Percentiles rank a stretch among this genome's conserved stretches.
Evolutionary conservation across 2,329 filamentous ascomycete species (phyloP).

Genomic region (Xylaria digitata): DNA sequence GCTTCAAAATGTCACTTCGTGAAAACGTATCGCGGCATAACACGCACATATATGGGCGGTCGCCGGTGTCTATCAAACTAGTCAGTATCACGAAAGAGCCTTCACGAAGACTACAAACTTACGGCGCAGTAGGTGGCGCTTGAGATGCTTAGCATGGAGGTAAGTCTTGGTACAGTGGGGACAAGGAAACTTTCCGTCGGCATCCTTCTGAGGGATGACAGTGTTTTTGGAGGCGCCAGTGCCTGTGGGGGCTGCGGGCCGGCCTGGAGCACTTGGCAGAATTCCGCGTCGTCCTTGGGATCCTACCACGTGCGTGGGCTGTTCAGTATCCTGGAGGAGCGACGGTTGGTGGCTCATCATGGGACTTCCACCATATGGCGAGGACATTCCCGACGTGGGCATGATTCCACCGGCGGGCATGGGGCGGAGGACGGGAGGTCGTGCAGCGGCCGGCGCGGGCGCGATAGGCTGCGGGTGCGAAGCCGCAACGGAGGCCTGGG

Average conservation of each 20-base stretch:
- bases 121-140: constrained; percentile 96
- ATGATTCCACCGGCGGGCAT: constrained; percentile 76
- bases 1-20: constrained; percentile 96
- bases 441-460: constrained; percentile 71
- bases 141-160: constrained; percentile 95
- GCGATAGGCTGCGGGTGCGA: constrained; percentile 81
- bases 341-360: constrained; percentile 66
- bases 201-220: constrained; percentile 91
- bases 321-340: constrained; percentile 68
- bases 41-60: constrained; percentile 98
- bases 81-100: constrained; percentile 35
- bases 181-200: constrained; percentile 97
- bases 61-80: constrained; percentile 80
- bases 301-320: constrained; percentile 91
- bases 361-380: constrained; percentile 69
- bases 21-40: constrained; percentile 98
- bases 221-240: constrained; percentile 79
- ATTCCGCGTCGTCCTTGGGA: constrained; percentile 94
- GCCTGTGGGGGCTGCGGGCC: constrained; percentile 80
- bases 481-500: constrained; percentile 72
- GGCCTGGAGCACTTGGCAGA: constrained; percentile 87
- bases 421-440: constrained; percentile 72
- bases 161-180: constrained; percentile 99
- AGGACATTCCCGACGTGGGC: constrained; percentile 66
- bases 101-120: constrained; percentile 61